Percentiles rank a stretch among this genome's conserved stretches.
phyloP scores from a whole-genome alignment of 202 grass and related monocot species.

The Carex sylvatica region DNA sequence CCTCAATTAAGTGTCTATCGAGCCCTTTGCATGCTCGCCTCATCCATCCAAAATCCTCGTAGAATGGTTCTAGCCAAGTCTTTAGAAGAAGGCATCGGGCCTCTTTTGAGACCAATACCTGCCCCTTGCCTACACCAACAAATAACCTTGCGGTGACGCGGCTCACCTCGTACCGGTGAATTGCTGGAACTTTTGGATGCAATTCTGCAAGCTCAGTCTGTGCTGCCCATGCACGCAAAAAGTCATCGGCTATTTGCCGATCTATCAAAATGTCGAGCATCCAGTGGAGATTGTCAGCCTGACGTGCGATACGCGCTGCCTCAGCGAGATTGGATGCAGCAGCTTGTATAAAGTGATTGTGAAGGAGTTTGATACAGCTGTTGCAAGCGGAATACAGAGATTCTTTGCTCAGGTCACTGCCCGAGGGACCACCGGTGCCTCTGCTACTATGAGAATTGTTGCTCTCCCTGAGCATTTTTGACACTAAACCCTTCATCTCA shows the following conservation, averaged over 20 bases:
- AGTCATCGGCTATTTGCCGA: conserved; percentile 86
- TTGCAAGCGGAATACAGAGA: conserved; percentile 85
- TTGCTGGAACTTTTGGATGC: conserved; percentile 77
- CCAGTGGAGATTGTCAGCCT: conserved; percentile 95
- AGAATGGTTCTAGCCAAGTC: conserved; percentile 84
- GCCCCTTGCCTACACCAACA: conserved; percentile 81
- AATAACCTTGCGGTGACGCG: conserved; percentile 76
- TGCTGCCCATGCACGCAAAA: conserved; percentile 71
- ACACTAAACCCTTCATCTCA: conserved; percentile 96
- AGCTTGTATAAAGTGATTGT: conserved; percentile 48
- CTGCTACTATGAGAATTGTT: conserved; percentile 30
- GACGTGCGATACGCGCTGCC: conserved; percentile 61
- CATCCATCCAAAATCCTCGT: conserved; percentile 94
- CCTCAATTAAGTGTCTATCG: conserved; percentile 86
- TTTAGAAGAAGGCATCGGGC: conserved; percentile 67
- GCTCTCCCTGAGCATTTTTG: conserved; percentile 97
- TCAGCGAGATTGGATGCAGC: conserved; percentile 47
- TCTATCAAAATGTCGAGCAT: conserved; percentile 96
- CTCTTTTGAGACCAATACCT: conserved; percentile 90
- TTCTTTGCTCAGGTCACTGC: conserved; percentile 76
- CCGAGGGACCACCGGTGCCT: conserved; percentile 30
- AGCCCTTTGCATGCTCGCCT: conserved; percentile 81
- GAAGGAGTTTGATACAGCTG: conserved; percentile 62
- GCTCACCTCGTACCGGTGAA: conserved; percentile 86
- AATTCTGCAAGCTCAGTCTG: conserved; percentile 65